These are phyloP conservation scores for Poronia punctata DNA, from an alignment of 495 filamentous ascomycete genomes.

Conservation along the genomic window DNA sequence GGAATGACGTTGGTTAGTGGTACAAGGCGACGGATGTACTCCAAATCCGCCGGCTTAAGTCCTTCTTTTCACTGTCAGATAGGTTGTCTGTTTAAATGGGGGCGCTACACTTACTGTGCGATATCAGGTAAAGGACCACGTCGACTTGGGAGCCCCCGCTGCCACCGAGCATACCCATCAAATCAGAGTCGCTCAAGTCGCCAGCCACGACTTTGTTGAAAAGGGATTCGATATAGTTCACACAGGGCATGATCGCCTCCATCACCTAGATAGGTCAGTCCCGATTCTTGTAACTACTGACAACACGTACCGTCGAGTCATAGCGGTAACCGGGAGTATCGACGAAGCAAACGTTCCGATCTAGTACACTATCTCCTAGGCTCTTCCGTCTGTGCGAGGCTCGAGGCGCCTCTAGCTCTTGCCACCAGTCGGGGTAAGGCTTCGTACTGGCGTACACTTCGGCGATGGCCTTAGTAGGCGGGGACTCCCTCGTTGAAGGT, in stretches of 20 bases:
- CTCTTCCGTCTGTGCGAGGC: constrained; percentile 70
- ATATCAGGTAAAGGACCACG: constrained; percentile 74
- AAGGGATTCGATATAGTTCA: constrained; percentile 65
- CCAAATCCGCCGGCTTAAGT: constrained; percentile 64
- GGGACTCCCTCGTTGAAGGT: constrained; percentile 17
- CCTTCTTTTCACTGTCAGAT: constrained; percentile 40
- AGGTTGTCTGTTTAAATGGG: not conserved
- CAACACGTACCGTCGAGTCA: constrained; percentile 49
- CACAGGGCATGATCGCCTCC: constrained; percentile 60
- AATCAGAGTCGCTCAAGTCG: constrained; percentile 60
- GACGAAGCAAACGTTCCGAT: constrained; percentile 91
- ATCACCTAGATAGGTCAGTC: constrained; percentile 35
- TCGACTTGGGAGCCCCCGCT: constrained; percentile 86
- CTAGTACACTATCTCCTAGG: constrained; percentile 71
- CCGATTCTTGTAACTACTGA: constrained; percentile 1
- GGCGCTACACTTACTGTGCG: constrained; percentile 23
- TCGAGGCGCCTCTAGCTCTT: constrained; percentile 72
- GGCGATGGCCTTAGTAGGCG: constrained; percentile 48
- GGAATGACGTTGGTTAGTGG: constrained; percentile 84
- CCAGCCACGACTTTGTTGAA: constrained; percentile 57
- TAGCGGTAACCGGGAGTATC: constrained; percentile 74
- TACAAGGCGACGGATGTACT: constrained; percentile 67
- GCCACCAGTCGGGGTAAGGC: constrained; percentile 91
- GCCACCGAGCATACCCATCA: constrained; percentile 75
- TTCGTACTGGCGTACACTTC: constrained; percentile 92